These are phyloP conservation scores for Zygosaccharomyces bisporus DNA, from an alignment of 805 yeast genomes.

Conservation along the genomic window DNA sequence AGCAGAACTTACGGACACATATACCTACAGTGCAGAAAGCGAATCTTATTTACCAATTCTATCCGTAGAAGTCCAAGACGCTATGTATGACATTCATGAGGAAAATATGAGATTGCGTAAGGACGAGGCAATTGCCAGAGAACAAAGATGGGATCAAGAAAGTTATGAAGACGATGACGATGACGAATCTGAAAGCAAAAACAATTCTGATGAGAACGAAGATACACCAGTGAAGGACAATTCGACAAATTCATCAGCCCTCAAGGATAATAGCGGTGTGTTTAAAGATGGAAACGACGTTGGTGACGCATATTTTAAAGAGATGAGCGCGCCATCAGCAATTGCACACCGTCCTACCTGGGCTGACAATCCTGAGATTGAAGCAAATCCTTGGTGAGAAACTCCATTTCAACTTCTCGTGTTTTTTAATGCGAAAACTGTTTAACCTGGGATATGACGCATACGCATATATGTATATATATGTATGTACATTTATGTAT, in stretches of 20 bases:
- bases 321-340: conserved; percentile 67
- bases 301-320: conserved; percentile 58
- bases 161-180: conserved; percentile 17
- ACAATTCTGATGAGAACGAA: conserved; percentile 16
- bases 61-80: conserved; percentile 67
- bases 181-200: conserved; percentile 12
- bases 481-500: conserved; percentile 2
- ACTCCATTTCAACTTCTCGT: background rate
- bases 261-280: background rate
- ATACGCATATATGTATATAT: conserved; percentile 5
- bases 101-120: conserved; percentile 31
- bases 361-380: conserved; percentile 52
- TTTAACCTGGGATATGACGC: background rate
- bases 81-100: conserved; percentile 63
- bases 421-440: background rate
- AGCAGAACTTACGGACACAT: conserved; percentile 65
- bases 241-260: conserved; percentile 1
- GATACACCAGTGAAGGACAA: conserved; percentile 15
- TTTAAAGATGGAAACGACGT: conserved; percentile 37
- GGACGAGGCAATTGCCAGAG: conserved; percentile 20
- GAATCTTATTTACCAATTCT: conserved; percentile 61
- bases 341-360: conserved; percentile 37
- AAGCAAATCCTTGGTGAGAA: conserved; percentile 61
- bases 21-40: conserved; percentile 55
- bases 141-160: conserved; percentile 12